phyloP scores from a whole-genome alignment of 768 basidiomycete genomes.

The Dioszegia hungarica region DNA sequence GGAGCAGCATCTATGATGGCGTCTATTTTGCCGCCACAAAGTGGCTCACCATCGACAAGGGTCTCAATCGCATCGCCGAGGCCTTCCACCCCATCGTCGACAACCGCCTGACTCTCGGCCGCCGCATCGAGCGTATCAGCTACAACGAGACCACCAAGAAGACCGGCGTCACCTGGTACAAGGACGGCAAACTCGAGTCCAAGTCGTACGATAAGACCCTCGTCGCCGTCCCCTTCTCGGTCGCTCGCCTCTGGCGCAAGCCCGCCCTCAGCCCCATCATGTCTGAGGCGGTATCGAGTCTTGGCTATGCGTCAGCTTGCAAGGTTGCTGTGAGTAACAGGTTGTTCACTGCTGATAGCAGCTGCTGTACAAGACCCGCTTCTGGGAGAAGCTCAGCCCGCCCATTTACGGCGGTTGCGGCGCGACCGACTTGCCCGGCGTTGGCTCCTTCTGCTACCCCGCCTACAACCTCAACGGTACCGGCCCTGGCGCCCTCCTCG shows the following conservation, averaged over 20 bases:
- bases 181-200: constrained; percentile 7
- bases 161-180: constrained; percentile 21
- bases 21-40: constrained; percentile 27
- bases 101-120: constrained; percentile 13
- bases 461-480: constrained; percentile 27
- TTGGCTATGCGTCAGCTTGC: constrained; percentile 21
- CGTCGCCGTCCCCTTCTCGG: constrained; percentile 21
- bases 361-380: constrained; percentile 24
- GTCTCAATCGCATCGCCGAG: constrained; percentile 24
- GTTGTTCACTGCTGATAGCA: background rate
- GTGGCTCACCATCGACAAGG: constrained; percentile 31
- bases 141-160: constrained; percentile 16
- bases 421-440: constrained; percentile 19
- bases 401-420: constrained; percentile 24
- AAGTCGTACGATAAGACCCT: constrained; percentile 22
- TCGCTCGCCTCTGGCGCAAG: constrained; percentile 13
- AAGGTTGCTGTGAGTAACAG: constrained; percentile 12
- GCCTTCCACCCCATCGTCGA: constrained; percentile 31
- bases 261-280: constrained; percentile 17
- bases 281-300: constrained; percentile 18
- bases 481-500: constrained; percentile 18
- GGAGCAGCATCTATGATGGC: constrained; percentile 27
- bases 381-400: constrained; percentile 21
- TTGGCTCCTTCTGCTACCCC: constrained; percentile 23
- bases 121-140: constrained; percentile 15